Conservation (phyloP, 805 yeast genomes). For the Schwanniomyces pseudopolymorphus region DNA sequence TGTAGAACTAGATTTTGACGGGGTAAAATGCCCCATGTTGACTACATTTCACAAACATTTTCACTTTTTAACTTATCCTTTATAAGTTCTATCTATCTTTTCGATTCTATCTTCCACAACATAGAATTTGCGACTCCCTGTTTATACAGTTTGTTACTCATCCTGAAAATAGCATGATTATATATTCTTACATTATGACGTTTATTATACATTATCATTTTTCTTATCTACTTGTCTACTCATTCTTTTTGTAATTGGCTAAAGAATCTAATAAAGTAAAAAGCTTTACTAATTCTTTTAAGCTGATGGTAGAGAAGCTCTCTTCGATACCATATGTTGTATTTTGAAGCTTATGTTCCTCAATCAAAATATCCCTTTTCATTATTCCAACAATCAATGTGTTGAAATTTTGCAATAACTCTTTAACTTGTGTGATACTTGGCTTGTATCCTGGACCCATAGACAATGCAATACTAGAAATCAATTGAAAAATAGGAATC, state of each 20-base stretch:
- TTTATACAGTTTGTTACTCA: too few relatives aligned
- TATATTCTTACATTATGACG: not conserved
- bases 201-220: not conserved
- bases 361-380: slow-evolving; percentile 52
- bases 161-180: too few relatives aligned
- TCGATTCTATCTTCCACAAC: too few relatives aligned
- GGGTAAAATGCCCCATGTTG: too few relatives aligned
- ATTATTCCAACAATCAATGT: slow-evolving; percentile 60
- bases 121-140: too few relatives aligned
- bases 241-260: slow-evolving; percentile 12
- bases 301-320: slow-evolving; percentile 31
- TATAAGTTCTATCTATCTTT: too few relatives aligned
- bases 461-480: slow-evolving; percentile 65
- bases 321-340: slow-evolving; percentile 20
- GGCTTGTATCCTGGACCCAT: slow-evolving; percentile 74
- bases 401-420: slow-evolving; percentile 51
- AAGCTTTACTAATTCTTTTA: slow-evolving; percentile 54
- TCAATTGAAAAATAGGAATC: slow-evolving; percentile 71
- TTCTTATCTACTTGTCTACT: too few relatives aligned
- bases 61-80: too few relatives aligned
- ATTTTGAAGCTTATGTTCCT: slow-evolving; percentile 14
- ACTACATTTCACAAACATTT: too few relatives aligned
- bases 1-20: too few relatives aligned
- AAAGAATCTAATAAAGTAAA: slow-evolving; percentile 55
- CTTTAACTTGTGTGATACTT: slow-evolving; percentile 53